A percentile compares a stretch with the other conserved stretches of the same genome.
Conservation (phyloP, 2,329 filamentous ascomycete species). For the Graphiopsis chlorocephala region DNA sequence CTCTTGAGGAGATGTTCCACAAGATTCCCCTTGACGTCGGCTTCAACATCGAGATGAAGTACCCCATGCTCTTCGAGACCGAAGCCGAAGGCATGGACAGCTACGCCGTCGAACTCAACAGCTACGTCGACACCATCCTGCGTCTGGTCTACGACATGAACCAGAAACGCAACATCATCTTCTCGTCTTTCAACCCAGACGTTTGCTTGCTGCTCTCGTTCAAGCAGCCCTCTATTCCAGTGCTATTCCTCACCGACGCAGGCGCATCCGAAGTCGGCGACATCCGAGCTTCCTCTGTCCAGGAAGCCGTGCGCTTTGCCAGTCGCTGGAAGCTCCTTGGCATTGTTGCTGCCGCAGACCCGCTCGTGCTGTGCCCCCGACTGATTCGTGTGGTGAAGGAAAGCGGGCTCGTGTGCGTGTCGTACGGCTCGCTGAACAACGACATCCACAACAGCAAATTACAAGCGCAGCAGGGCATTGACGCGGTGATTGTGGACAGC, state of each 20-base stretch:
- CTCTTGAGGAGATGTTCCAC: slow-evolving; percentile 86
- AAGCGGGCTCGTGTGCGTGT: slow-evolving; percentile 88
- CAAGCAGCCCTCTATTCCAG: slow-evolving; percentile 95
- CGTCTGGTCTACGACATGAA: slow-evolving; percentile 84
- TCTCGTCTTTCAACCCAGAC: slow-evolving; percentile 96
- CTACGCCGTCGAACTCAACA: slow-evolving; percentile 92
- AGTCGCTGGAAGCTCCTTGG: slow-evolving; percentile 92
- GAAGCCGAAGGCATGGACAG: slow-evolving; percentile 96
- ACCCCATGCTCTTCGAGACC: slow-evolving; percentile 94
- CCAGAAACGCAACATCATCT: slow-evolving; percentile 84
- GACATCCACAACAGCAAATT: slow-evolving; percentile 79
- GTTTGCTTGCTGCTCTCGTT: slow-evolving; percentile 91
- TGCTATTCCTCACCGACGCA: slow-evolving; percentile 89
- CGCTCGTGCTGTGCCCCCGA: slow-evolving; percentile 82
- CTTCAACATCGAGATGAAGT: slow-evolving; percentile 99
- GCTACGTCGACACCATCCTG: slow-evolving; percentile 91
- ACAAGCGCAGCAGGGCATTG: slow-evolving; percentile 93
- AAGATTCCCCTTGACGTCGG: slow-evolving; percentile 78
- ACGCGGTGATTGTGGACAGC: slow-evolving; percentile 95
- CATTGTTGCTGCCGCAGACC: slow-evolving; percentile 83
- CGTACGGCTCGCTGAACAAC: slow-evolving; percentile 90
- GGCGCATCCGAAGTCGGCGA: slow-evolving; percentile 80
- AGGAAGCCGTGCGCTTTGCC: slow-evolving; percentile 93
- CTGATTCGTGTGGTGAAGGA: slow-evolving; percentile 93
- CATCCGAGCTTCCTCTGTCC: slow-evolving; percentile 83